Evolutionary conservation across 352 stramenopile genomes (phyloP), one percentile per base, ranked within the genome.

Genomic region (Pythium brachiatum): DNA sequence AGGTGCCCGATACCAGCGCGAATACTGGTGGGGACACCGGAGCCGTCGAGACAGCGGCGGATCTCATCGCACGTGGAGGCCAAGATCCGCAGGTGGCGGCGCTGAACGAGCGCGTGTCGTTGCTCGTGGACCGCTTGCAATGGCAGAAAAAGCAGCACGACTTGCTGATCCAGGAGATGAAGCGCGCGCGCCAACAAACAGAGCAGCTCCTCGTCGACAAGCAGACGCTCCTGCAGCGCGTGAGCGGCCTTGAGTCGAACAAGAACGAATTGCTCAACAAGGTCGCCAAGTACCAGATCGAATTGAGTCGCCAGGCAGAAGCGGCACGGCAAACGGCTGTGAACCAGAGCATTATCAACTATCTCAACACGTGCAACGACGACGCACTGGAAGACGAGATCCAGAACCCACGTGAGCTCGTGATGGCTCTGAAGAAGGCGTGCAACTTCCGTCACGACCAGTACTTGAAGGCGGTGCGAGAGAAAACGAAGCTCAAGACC

Each of bases 121-220:
- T 74, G 52, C 78, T 92, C 6, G 77, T 90, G 58, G 79, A 92
- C 52, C 78, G 78, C 12, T 62, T 93, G 47, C 80, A 90, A 58
- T 89, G 80, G 78, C 81, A 93, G 65, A 91, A 91, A 62, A 83
- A 83, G 57, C 83, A 91, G 59, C 71, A 86, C 65, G 78, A 93
- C 27, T 48, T 75, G 60, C 62, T 89, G 26, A 54, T 81, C 15
- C 66, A 63, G 53, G 81, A 93, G 60, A 69, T 87, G 27, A 79
- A 83, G 60, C 73, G 79, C 46, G 53, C 86, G 46, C 81, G 80
- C 21, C 68, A 68, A 38, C 80, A 90, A 59, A 90, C 76, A 51
- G 79, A 93, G 68, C 72, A 80, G 60, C 68, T 93, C 18, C 38
- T 85, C 25, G 43, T 60, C 1, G 83, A 93, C 47, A 90, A 91